Conservation (phyloP, 2,329 filamentous ascomycete species). For the Phialocephala sp. region DNA sequence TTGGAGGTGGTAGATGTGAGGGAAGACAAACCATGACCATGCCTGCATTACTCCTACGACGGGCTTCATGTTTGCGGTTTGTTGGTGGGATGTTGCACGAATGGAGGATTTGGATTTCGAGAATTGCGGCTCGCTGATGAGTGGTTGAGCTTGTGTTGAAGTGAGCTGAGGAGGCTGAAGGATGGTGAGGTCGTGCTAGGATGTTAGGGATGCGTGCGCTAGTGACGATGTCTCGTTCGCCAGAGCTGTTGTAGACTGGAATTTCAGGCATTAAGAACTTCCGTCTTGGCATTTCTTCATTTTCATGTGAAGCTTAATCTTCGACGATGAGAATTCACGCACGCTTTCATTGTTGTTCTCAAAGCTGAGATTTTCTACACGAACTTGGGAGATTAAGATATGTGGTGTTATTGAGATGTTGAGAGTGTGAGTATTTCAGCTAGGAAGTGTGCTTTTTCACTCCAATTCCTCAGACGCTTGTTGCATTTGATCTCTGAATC, state of each 20-base stretch:
- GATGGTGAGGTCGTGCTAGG: constrained; percentile 9
- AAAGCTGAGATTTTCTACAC: no score
- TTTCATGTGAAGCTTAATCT: neutral
- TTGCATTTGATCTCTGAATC: no score
- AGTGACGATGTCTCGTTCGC: constrained; percentile 7
- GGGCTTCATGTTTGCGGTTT: constrained; percentile 75
- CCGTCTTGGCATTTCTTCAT: neutral
- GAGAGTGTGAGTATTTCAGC: no score
- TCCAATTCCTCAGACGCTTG: no score
- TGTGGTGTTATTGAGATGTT: no score
- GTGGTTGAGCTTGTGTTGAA: constrained; percentile 10
- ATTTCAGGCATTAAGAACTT: neutral
- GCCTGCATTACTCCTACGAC: constrained; percentile 90
- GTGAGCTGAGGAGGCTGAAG: constrained; percentile 19
- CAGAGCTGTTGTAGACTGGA: neutral
- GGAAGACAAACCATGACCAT: constrained; percentile 81
- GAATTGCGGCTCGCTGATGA: neutral
- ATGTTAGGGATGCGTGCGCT: constrained; percentile 4
- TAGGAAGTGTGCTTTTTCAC: no score
- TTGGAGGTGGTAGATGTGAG: constrained; percentile 16
- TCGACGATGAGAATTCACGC: no score
- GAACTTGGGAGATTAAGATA: no score
- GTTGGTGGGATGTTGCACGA: constrained; percentile 1
- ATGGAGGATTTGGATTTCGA: neutral
- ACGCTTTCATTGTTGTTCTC: no score